Evolutionary conservation across 164 flowering plant genomes (phyloP).

Genomic region (Berberis thunbergii): DNA sequence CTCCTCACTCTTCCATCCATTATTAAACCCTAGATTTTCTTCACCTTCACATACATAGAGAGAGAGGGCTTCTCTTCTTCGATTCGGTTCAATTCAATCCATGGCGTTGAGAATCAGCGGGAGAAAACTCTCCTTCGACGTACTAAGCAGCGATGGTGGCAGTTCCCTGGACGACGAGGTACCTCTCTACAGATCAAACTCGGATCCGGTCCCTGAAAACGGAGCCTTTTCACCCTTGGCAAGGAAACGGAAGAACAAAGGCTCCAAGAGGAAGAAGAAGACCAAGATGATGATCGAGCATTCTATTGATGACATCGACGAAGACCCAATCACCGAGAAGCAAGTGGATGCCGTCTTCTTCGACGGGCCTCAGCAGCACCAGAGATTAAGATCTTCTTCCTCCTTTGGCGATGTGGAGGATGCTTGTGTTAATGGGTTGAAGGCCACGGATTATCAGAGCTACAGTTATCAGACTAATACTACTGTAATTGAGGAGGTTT

Average conservation of each 20-base stretch:
- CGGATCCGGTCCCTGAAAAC: slow-evolving; percentile 21
- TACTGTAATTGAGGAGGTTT: slow-evolving; percentile 13
- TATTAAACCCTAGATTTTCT: no score
- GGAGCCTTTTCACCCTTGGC: not conserved
- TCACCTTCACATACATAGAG: no score
- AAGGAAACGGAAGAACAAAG: slow-evolving; percentile 9
- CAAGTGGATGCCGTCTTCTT: not conserved
- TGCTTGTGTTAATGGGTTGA: no score
- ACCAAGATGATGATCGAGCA: slow-evolving; percentile 2
- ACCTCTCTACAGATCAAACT: slow-evolving; percentile 19
- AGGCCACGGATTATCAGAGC: slow-evolving; percentile 5
- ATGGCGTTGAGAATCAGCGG: slow-evolving; percentile 42
- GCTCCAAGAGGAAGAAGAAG: slow-evolving; percentile 20
- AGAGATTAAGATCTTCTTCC: slow-evolving; percentile 1
- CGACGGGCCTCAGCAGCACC: not conserved
- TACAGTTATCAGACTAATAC: slow-evolving; percentile 10
- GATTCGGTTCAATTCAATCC: not conserved
- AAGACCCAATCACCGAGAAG: not conserved
- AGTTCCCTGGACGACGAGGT: not conserved
- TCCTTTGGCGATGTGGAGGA: no score
- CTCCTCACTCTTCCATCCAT: no score
- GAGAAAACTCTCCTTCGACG: slow-evolving; percentile 54
- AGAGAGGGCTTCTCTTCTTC: no score
- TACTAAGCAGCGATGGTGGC: slow-evolving; percentile 21
- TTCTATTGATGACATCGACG: slow-evolving; percentile 9